Percentiles rank a stretch among this genome's conserved stretches.
phyloP scores from a whole-genome alignment of 176 grass and related monocot genomes.

The Pontederia crassipes region DNA sequence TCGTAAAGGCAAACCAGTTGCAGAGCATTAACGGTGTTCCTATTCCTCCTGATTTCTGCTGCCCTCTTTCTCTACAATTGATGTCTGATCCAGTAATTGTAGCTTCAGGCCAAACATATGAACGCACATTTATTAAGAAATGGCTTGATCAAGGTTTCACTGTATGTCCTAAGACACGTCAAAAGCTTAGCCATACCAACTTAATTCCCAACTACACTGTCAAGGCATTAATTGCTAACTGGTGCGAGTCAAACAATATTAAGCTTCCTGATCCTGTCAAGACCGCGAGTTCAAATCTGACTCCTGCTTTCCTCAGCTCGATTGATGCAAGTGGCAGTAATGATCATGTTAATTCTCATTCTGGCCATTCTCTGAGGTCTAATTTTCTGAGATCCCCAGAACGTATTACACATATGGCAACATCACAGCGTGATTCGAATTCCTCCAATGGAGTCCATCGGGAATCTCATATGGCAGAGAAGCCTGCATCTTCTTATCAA shows the following conservation, averaged over 20 bases:
- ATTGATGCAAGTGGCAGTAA: constrained; percentile 27
- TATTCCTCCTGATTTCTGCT: constrained; percentile 95
- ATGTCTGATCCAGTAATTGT: constrained; percentile 99
- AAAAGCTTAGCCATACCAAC: constrained; percentile 85
- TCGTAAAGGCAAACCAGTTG: constrained; percentile 53
- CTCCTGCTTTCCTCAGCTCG: constrained; percentile 35
- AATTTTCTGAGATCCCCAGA: constrained; percentile 54
- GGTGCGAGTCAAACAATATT: constrained; percentile 95
- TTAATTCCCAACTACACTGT: constrained; percentile 99
- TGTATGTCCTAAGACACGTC: constrained; percentile 81
- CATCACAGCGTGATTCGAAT: constrained; percentile 36
- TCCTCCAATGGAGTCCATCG: constrained; percentile 29
- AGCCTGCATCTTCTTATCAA: constrained; percentile 22
- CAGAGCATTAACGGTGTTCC: constrained; percentile 81
- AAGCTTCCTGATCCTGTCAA: constrained; percentile 86
- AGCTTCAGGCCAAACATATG: constrained; percentile 95
- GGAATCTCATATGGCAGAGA: constrained; percentile 23
- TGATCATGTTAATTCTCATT: constrained; percentile 26
- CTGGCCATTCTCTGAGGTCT: constrained; percentile 24
- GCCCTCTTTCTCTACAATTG: constrained; percentile 77
- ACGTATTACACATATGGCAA: constrained; percentile 31
- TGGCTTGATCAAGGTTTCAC: constrained; percentile 97
- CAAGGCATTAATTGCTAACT: constrained; percentile 97
- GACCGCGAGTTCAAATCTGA: constrained; percentile 66
- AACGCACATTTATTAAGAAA: constrained; percentile 78